A percentile compares a stretch with the other conserved stretches of the same genome.
These are phyloP conservation scores for Marvania coccoides DNA, from an alignment of 139 green algal species.

Conservation along the genomic window DNA sequence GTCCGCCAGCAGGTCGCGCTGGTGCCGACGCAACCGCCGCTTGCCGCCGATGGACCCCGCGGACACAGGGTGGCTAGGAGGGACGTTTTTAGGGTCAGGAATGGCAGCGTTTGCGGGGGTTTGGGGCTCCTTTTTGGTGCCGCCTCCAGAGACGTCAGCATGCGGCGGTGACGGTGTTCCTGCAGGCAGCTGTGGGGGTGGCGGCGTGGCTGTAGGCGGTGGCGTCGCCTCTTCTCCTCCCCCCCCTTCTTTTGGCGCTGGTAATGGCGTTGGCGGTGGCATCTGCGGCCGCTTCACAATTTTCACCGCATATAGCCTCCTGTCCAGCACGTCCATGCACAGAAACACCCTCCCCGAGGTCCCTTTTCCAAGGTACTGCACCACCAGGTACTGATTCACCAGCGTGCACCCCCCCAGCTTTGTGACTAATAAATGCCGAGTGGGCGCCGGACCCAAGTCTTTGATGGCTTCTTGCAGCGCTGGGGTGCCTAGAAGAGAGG, in stretches of 20 bases:
- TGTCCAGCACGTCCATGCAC: conserved; percentile 65
- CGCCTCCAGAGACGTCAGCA: not conserved
- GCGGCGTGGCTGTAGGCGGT: no score
- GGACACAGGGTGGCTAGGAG: not conserved
- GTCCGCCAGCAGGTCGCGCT: conserved; percentile 50
- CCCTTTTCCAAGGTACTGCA: conserved; percentile 72
- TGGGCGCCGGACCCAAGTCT: not conserved
- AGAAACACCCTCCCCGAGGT: conserved; percentile 74
- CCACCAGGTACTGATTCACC: conserved; percentile 78
- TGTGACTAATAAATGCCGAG: conserved; percentile 39
- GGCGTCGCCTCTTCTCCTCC: not conserved
- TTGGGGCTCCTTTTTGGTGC: not conserved
- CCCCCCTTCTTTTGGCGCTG: not conserved
- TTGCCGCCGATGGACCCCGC: not conserved
- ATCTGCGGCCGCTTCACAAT: conserved; percentile 47
- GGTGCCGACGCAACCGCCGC: not conserved
- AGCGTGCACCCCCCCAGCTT: conserved; percentile 69
- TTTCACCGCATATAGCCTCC: conserved; percentile 72
- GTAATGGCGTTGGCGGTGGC: no score
- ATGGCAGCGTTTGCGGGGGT: not conserved
- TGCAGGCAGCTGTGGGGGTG: no score
- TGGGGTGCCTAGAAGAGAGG: not conserved
- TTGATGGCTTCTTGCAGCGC: not conserved
- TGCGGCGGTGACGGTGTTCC: no score
- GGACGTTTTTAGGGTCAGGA: no score